Percentiles rank a stretch among this genome's conserved stretches.
These are phyloP conservation scores for Colletotrichum filicis DNA, from an alignment of 2,329 filamentous ascomycete species.

Conservation along the genomic window DNA sequence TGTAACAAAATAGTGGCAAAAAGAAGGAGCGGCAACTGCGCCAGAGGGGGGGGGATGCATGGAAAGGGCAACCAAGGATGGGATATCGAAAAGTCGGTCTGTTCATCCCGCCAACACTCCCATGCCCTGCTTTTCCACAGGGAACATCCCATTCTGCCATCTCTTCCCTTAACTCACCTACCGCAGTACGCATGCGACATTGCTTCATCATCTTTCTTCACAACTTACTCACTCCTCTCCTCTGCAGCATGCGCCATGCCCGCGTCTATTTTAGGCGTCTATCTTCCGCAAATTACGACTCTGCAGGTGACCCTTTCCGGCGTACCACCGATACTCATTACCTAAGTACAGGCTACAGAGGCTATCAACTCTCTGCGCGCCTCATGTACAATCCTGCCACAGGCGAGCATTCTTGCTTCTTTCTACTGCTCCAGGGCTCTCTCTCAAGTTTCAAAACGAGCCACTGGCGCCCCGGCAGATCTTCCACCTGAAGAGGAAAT, in stretches of 20 bases:
- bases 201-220: not conserved
- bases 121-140: not conserved
- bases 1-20: not conserved
- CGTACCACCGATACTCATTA: not conserved
- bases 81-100: conserved; percentile 26
- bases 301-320: conserved; percentile 19
- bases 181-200: not conserved
- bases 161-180: not conserved
- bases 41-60: not conserved
- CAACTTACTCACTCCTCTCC: not conserved
- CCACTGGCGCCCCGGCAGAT: not conserved
- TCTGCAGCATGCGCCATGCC: not conserved
- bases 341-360: too few relatives aligned
- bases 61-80: not conserved
- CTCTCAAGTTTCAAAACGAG: not conserved
- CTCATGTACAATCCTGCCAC: not conserved
- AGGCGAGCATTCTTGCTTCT: not conserved
- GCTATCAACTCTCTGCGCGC: not conserved
- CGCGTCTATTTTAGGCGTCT: conserved; percentile 25
- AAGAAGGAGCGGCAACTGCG: not conserved
- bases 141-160: conserved; percentile 21
- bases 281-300: conserved; percentile 28
- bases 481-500: conserved; percentile 19
- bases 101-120: not conserved
- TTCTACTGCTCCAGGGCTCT: not conserved